These are phyloP conservation scores for Pezizomycotina sp. DNA, from an alignment of 2,329 filamentous ascomycete species.

Conservation along the genomic window DNA sequence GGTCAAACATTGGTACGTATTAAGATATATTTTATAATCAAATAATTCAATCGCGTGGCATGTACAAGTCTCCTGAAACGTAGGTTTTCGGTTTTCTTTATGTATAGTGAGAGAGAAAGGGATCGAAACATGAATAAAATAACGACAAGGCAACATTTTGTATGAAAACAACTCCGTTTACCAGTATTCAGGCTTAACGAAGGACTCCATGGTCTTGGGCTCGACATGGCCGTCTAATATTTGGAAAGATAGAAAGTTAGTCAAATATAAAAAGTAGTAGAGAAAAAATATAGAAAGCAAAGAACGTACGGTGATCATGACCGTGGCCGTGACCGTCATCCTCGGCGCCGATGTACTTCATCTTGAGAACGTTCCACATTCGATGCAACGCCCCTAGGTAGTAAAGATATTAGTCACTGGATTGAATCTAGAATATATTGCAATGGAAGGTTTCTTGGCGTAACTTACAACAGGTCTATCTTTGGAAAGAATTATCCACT, in stretches of 20 bases:
- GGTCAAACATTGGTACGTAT: too few relatives aligned
- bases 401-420: too few relatives aligned
- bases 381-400: slow-evolving; percentile 66
- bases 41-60: too few relatives aligned
- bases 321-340: slow-evolving; percentile 49
- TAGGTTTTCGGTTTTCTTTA: too few relatives aligned
- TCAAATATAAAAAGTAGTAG: slow-evolving; percentile 1
- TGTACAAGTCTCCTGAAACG: too few relatives aligned
- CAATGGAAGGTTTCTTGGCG: too few relatives aligned
- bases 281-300: slow-evolving; percentile 3
- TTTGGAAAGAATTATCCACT: slow-evolving; percentile 81
- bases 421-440: too few relatives aligned
- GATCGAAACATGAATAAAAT: neutral
- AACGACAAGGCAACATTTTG: neutral
- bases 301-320: slow-evolving; percentile 21
- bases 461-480: slow-evolving; percentile 78
- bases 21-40: too few relatives aligned
- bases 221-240: slow-evolving; percentile 45
- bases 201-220: slow-evolving; percentile 95
- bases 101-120: too few relatives aligned
- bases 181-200: slow-evolving; percentile 84
- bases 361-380: slow-evolving; percentile 97
- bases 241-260: neutral
- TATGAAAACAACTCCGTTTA: slow-evolving; percentile 47
- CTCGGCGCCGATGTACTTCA: slow-evolving; percentile 80